Conservation (phyloP, 73 alveolate genomes). For the Paramecium bursaria region DNA sequence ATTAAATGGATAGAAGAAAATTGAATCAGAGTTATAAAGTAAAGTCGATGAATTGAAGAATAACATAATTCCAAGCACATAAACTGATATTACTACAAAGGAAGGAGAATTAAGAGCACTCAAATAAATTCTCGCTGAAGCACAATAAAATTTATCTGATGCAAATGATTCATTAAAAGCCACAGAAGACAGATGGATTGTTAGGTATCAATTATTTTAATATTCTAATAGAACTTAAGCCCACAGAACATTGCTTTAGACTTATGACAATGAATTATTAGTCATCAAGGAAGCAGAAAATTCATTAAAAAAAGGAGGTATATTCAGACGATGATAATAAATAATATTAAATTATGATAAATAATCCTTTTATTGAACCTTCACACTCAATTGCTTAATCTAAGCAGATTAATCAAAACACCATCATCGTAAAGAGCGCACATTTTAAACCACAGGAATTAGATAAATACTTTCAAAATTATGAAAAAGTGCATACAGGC, state of each 20-base stretch:
- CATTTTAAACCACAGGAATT: too few species aligned
- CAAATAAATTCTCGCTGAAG: constrained; percentile 26
- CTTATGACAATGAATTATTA: constrained; percentile 32
- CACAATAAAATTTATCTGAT: constrained; percentile 8
- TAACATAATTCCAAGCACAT: neutral
- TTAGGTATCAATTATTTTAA: neutral
- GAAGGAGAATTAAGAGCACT: constrained; percentile 55
- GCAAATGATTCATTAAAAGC: constrained; percentile 14
- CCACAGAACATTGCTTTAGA: constrained; percentile 8
- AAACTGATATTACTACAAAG: neutral
- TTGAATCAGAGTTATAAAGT: constrained; percentile 16
- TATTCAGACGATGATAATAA: constrained; percentile 36
- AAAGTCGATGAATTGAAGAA: constrained; percentile 20
- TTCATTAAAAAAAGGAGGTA: constrained; percentile 58
- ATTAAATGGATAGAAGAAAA: neutral
- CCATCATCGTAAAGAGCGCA: too few species aligned
- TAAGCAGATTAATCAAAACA: too few species aligned
- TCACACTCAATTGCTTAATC: too few species aligned
- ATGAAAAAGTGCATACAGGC: too few species aligned
- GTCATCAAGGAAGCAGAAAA: constrained; percentile 58
- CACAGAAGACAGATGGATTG: constrained; percentile 41
- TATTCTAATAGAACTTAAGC: constrained; percentile 20
- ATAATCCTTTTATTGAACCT: too few species aligned
- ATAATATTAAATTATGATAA: too few species aligned
- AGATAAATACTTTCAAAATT: too few species aligned